These are phyloP conservation scores for Verticillium alfalfae DNA, from an alignment of 2,329 filamentous ascomycete species.

Conservation along the genomic window DNA sequence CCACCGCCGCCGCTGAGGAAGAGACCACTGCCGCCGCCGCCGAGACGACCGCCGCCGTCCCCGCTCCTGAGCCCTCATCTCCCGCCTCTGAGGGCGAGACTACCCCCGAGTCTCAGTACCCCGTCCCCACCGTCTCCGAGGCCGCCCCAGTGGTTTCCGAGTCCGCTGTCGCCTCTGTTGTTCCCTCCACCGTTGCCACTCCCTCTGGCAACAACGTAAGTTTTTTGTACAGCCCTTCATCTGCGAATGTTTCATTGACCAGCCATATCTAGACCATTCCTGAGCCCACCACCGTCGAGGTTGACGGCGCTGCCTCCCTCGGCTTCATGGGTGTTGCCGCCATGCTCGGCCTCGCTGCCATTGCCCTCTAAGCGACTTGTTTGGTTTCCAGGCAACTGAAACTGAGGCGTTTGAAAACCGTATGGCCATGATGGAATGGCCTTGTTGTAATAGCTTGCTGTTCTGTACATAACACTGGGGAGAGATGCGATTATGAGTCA, in stretches of 20 bases:
- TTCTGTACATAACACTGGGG: neutral
- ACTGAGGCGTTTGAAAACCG: neutral
- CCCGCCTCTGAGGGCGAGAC: neutral
- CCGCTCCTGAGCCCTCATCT: neutral
- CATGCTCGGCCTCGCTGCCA: conserved; percentile 9
- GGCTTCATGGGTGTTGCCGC: conserved; percentile 8
- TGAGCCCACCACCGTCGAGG: conserved; percentile 2
- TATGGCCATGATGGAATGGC: neutral
- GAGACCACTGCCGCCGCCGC: neutral
- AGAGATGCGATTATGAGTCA: neutral
- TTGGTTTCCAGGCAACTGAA: neutral
- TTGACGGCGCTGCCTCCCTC: conserved; percentile 6
- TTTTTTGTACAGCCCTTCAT: neutral
- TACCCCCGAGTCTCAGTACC: neutral
- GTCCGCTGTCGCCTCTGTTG: neutral
- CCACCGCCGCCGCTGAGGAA: neutral
- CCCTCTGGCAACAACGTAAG: neutral
- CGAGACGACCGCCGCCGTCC: neutral
- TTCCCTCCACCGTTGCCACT: neutral
- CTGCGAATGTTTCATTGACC: neutral
- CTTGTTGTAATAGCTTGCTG: neutral
- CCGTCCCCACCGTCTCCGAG: neutral
- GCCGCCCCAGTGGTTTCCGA: neutral
- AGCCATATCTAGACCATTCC: neutral
- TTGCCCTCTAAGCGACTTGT: conserved; percentile 7